phyloP scores from a whole-genome alignment of 495 filamentous ascomycete species.

The Penicillium manginii region DNA sequence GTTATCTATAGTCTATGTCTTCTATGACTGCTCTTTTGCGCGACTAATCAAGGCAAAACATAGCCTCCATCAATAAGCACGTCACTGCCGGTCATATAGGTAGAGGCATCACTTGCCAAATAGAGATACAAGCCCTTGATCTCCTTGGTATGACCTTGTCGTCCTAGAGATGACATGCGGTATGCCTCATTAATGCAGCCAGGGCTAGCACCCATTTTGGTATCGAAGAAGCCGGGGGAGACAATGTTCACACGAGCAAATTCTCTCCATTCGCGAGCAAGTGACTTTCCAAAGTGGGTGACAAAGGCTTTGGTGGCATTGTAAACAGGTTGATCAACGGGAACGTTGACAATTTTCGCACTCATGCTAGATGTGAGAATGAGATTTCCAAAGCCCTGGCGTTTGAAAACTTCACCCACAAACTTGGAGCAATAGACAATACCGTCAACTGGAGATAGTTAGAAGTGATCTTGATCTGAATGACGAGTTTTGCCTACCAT shows the following conservation, averaged over 20 bases:
- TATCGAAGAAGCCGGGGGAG: conserved; percentile 71
- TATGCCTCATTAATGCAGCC: conserved; percentile 59
- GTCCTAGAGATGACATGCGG: conserved; percentile 62
- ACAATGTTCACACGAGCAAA: conserved; percentile 67
- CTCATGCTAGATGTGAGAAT: conserved; percentile 81
- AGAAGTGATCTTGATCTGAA: neutral
- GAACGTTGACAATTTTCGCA: conserved; percentile 75
- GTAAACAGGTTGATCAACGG: conserved; percentile 65
- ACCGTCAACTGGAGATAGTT: conserved; percentile 33
- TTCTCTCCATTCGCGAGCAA: conserved; percentile 71
- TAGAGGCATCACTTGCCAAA: conserved; percentile 65
- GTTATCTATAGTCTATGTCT: neutral
- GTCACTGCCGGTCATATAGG: conserved; percentile 71
- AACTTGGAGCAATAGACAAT: conserved; percentile 39
- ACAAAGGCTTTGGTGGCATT: conserved; percentile 72
- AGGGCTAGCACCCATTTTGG: conserved; percentile 59
- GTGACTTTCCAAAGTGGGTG: conserved; percentile 64
- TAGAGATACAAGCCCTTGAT: conserved; percentile 66
- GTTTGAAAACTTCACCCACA: conserved; percentile 62
- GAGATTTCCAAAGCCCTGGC: conserved; percentile 61
- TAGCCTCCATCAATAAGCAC: conserved; percentile 66
- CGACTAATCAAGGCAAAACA: conserved; percentile 28
- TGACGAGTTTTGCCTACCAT: conserved; percentile 27
- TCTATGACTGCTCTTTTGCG: neutral
- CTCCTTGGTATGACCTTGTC: conserved; percentile 64